Evolutionary conservation across 1,139 yeast species (phyloP).

Genomic region (Dujonia santamariae): DNA sequence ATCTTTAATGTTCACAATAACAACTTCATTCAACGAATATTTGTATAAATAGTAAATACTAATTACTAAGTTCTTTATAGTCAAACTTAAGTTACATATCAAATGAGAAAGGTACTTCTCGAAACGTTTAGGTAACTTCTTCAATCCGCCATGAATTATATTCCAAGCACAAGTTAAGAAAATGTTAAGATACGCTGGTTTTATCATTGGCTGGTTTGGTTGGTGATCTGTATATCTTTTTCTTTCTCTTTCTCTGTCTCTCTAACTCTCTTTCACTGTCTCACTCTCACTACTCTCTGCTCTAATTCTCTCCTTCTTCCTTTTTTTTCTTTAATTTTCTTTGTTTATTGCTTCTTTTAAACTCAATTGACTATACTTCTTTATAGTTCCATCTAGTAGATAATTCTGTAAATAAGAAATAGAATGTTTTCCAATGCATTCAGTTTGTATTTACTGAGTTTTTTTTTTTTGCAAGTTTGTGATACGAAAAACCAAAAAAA

Average conservation of each 20-base stretch:
- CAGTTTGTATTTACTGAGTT: no score
- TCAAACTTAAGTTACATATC: conserved; percentile 26
- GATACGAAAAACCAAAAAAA: background rate
- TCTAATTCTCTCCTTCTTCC: no score
- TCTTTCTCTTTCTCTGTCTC: background rate
- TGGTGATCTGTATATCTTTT: background rate
- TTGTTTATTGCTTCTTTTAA: no score
- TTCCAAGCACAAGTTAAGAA: conserved; percentile 3
- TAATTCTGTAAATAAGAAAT: background rate
- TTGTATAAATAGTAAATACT: conserved; percentile 28
- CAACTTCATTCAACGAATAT: conserved; percentile 19
- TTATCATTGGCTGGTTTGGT: no score
- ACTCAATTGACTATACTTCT: background rate
- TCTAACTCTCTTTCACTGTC: background rate
- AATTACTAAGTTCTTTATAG: conserved; percentile 27
- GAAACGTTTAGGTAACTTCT: conserved; percentile 1
- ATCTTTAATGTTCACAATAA: conserved; percentile 13
- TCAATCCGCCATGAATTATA: conserved; percentile 1
- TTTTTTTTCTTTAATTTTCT: background rate
- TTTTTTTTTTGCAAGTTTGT: no score
- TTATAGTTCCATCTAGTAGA: background rate
- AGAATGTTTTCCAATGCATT: no score
- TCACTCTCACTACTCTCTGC: no score
- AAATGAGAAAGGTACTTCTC: conserved; percentile 9
- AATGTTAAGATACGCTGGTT: conserved; percentile 3